Conservation (phyloP, 495 filamentous ascomycete genomes). For the Penicillium manginii region DNA sequence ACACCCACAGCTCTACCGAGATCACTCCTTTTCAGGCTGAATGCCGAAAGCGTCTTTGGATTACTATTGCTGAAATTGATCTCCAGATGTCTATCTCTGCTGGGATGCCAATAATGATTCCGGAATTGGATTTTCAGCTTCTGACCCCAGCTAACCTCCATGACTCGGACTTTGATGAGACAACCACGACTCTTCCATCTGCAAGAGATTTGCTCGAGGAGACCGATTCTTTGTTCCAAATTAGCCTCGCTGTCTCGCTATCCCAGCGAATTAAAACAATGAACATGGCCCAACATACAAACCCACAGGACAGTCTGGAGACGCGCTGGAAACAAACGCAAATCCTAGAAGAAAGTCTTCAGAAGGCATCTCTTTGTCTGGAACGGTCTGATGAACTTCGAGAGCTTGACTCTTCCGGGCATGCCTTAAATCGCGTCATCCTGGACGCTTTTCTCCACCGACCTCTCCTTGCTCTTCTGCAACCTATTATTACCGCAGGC, state of each 20-base stretch:
- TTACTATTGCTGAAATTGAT: slow-evolving; percentile 49
- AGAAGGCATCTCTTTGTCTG: slow-evolving; percentile 10
- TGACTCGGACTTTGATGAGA: slow-evolving; percentile 47
- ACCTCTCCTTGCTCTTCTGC: slow-evolving; percentile 30
- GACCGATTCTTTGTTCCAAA: slow-evolving; percentile 29
- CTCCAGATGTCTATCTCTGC: slow-evolving; percentile 41
- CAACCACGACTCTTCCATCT: slow-evolving; percentile 33
- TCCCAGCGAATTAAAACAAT: slow-evolving; percentile 23
- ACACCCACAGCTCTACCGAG: slow-evolving; percentile 37
- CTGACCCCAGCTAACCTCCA: slow-evolving; percentile 38
- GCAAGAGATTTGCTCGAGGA: slow-evolving; percentile 25
- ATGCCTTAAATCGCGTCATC: slow-evolving; percentile 21
- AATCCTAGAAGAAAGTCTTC: slow-evolving; percentile 19
- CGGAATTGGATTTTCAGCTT: slow-evolving; percentile 29
- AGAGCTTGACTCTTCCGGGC: neutral
- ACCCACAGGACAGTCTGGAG: slow-evolving; percentile 8
- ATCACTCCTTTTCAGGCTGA: slow-evolving; percentile 38
- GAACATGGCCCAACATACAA: slow-evolving; percentile 11
- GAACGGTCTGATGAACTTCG: slow-evolving; percentile 8
- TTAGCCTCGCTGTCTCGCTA: slow-evolving; percentile 22
- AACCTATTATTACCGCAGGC: slow-evolving; percentile 12
- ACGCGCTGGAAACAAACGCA: slow-evolving; percentile 18
- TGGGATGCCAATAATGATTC: slow-evolving; percentile 44
- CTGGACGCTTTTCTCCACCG: slow-evolving; percentile 28
- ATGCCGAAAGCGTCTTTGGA: slow-evolving; percentile 45